Base-by-base conservation (phyloP, 352 stramenopile genomes). In the Phytophthora megakarya region DNA sequence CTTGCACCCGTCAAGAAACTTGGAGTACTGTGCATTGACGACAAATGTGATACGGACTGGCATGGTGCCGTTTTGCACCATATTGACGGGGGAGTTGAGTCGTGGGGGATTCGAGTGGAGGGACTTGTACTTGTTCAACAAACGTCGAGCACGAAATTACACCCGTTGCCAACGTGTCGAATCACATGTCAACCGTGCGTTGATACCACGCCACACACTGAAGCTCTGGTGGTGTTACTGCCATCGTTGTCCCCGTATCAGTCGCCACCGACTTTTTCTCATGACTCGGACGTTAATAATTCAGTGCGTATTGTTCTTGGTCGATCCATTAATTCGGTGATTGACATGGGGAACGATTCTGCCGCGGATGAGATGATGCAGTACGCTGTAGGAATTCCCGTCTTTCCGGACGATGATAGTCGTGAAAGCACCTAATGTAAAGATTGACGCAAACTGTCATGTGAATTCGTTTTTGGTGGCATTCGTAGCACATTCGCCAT, bases 101-200 rank as follows among this genome's bases (percentile, higher is more conserved):
- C 65, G 25, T 73, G 67, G 49, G 74, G 74, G 2, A 43, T 82
- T 37, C 71, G 65, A 11, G 51, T 85, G 1, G 68, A 82, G 35
- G 73, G 65, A 0, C 39, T 85, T 9, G 73, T 81, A 10, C 62
- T 78, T 5, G 30, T 79, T 1, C 55, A 77, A 43, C 46, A 73
- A 19, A 12, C 53, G 12, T n/a, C 16, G 18, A 44, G 30, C 2
- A 71, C 65, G 1, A 67, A 49, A 21, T 42, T 84, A 5, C 56
- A 84, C 18, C 37, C 53, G 6, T 45, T 84, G 30, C 73, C 76
- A 23, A 33, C 57, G 15, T 81, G 70, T 61, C 64, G 73, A 18
- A 60, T 84, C n/a, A 53, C 66, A 42, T 81, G 72, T 18, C 56
- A 66, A 22, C 44, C 26, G 11, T 12, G 38, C 15, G 23, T n/a